Percentiles rank a stretch among this genome's conserved stretches.
Evolutionary conservation across 768 basidiomycete species (phyloP).

Genomic region (Leccinum arenicola): DNA sequence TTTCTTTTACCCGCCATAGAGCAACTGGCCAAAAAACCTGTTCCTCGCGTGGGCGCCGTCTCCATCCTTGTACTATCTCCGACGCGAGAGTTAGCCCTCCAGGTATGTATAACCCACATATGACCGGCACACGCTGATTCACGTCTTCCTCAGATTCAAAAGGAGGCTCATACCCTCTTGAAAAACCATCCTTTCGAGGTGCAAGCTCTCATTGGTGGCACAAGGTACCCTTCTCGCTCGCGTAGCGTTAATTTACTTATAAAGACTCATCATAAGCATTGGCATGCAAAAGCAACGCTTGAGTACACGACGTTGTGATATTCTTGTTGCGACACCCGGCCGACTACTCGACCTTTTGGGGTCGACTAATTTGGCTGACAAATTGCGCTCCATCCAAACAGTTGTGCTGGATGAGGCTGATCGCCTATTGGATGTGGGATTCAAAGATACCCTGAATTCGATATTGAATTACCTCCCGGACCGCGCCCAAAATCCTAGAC

Average conservation of each 20-base stretch:
- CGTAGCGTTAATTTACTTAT: slow-evolving; percentile 1
- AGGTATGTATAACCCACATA: slow-evolving; percentile 42
- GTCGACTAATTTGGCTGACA: slow-evolving; percentile 36
- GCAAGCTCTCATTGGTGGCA: slow-evolving; percentile 54
- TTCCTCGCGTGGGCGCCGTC: slow-evolving; percentile 25
- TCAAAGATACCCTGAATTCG: slow-evolving; percentile 63
- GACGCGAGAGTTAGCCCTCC: slow-evolving; percentile 71
- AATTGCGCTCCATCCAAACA: slow-evolving; percentile 39
- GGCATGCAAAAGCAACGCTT: slow-evolving; percentile 28
- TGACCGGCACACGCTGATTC: neutral
- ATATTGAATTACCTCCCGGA: slow-evolving; percentile 47
- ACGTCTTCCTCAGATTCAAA: slow-evolving; percentile 50
- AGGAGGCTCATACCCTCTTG: slow-evolving; percentile 54
- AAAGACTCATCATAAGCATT: slow-evolving; percentile 15
- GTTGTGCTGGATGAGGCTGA: slow-evolving; percentile 76
- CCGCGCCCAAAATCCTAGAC: slow-evolving; percentile 51
- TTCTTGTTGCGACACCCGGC: slow-evolving; percentile 75
- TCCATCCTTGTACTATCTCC: slow-evolving; percentile 70
- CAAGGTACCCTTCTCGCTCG: slow-evolving; percentile 33
- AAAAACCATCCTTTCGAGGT: slow-evolving; percentile 41
- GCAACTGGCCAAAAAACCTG: slow-evolving; percentile 49
- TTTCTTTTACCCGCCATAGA: slow-evolving; percentile 78
- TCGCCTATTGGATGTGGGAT: slow-evolving; percentile 70
- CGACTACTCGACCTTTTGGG: slow-evolving; percentile 70
- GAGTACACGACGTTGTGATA: slow-evolving; percentile 36